Percentiles rank a stretch among this genome's conserved stretches.
These are phyloP conservation scores for Penstemon newberryi DNA, from an alignment of 257 asterid genomes.

Conservation along the genomic window DNA sequence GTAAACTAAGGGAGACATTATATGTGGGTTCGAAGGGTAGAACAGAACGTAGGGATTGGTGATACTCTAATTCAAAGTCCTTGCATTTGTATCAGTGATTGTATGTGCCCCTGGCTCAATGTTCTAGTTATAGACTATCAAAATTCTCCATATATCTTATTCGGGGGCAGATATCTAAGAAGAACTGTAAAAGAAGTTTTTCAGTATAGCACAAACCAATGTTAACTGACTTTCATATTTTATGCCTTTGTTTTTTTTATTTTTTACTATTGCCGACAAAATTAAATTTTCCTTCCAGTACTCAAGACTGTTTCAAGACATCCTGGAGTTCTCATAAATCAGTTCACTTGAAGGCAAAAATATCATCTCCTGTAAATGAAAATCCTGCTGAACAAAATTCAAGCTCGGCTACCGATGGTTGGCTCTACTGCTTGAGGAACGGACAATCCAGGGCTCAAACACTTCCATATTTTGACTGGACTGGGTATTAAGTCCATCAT, in stretches of 20 bases:
- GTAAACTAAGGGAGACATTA: no score
- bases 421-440: conserved; percentile 89
- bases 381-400: conserved; percentile 44
- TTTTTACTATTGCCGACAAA: conserved; percentile 20
- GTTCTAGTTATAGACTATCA: conserved; percentile 5
- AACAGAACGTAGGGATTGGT: not conserved
- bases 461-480: conserved; percentile 89
- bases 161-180: not conserved
- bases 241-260: conserved; percentile 11
- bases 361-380: conserved; percentile 46
- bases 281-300: conserved; percentile 39
- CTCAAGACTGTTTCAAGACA: conserved; percentile 96
- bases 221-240: not conserved
- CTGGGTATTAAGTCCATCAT: conserved; percentile 54
- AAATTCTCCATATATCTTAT: not conserved
- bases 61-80: not conserved
- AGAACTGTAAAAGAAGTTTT: not conserved
- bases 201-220: not conserved
- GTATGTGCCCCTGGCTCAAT: not conserved
- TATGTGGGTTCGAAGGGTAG: no score
- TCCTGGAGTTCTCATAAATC: conserved; percentile 94
- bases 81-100: not conserved
- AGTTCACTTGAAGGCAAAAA: conserved; percentile 72
- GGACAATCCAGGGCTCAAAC: conserved; percentile 78
- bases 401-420: conserved; percentile 52